Conservation (phyloP, 164 flowering plant genomes). For the Piper betle region DNA sequence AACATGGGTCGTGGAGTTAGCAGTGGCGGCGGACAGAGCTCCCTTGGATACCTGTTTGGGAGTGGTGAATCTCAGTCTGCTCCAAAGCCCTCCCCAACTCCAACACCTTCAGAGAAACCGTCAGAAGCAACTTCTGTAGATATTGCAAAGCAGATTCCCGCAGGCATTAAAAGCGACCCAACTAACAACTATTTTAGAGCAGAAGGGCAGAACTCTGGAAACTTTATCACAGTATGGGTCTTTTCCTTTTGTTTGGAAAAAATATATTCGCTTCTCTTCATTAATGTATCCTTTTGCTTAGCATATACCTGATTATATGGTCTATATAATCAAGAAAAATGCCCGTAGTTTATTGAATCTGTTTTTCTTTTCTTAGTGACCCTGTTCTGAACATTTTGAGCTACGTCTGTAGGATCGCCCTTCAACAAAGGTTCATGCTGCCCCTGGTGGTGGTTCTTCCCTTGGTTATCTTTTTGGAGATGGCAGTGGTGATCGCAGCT, state of each 20-base stretch:
- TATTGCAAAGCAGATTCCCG: constrained; percentile 25
- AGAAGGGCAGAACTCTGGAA: constrained; percentile 42
- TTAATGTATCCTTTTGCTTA: neutral
- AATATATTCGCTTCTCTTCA: neutral
- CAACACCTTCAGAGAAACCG: constrained; percentile 4
- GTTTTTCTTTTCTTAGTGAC: neutral
- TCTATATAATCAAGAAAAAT: no score
- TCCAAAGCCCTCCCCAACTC: constrained; percentile 11
- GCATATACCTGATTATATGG: no score
- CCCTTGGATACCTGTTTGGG: constrained; percentile 43
- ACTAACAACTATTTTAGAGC: constrained; percentile 34
- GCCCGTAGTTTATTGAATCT: neutral
- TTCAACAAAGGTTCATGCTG: constrained; percentile 14
- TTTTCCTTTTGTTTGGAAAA: neutral
- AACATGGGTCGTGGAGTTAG: constrained; percentile 48
- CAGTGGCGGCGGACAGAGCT: constrained; percentile 52
- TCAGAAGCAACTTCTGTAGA: constrained; percentile 14
- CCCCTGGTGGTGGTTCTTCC: constrained; percentile 15
- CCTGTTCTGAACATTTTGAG: neutral
- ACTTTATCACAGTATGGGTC: constrained; percentile 30
- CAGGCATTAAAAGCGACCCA: constrained; percentile 25
- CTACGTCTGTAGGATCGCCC: constrained; percentile 14
- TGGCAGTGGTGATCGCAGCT: constrained; percentile 4
- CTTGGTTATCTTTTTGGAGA: constrained; percentile 10
- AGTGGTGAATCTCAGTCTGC: constrained; percentile 28